phyloP scores from a whole-genome alignment of 164 flowering plant species.

The Stephania cephalantha region DNA sequence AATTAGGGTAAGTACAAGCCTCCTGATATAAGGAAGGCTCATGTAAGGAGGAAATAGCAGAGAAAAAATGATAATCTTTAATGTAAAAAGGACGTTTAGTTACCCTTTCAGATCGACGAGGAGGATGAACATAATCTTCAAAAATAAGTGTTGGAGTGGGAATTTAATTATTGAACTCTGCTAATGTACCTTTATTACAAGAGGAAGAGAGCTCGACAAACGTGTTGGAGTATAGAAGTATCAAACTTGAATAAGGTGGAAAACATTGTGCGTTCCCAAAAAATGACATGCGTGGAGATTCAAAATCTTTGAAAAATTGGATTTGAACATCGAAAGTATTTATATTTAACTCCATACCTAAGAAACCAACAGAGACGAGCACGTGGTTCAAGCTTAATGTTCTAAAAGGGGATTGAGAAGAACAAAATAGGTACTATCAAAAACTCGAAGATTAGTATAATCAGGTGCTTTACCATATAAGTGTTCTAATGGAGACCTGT shows the following conservation, averaged over 20 bases:
- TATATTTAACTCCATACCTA: background rate
- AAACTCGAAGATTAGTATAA: no score
- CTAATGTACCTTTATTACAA: no score
- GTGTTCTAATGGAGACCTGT: background rate
- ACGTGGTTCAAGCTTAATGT: background rate
- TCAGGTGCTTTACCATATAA: background rate
- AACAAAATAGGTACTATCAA: background rate
- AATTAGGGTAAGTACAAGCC: no score
- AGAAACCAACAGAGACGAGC: background rate
- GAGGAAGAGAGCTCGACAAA: background rate
- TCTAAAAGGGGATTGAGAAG: background rate
- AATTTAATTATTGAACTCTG: background rate
- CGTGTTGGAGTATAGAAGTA: no score
- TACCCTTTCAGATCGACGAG: no score
- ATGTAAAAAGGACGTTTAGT: background rate
- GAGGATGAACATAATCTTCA: no score
- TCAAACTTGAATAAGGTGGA: background rate
- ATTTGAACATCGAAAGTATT: background rate
- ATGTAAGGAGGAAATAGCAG: background rate
- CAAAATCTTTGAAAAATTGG: background rate
- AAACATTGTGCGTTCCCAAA: no score
- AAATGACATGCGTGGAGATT: background rate
- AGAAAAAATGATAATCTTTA: background rate
- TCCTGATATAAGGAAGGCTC: no score
- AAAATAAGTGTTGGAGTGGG: no score